Evolutionary conservation across 257 asterid genomes (phyloP).

Genomic region (Voacanga thouarsii): DNA sequence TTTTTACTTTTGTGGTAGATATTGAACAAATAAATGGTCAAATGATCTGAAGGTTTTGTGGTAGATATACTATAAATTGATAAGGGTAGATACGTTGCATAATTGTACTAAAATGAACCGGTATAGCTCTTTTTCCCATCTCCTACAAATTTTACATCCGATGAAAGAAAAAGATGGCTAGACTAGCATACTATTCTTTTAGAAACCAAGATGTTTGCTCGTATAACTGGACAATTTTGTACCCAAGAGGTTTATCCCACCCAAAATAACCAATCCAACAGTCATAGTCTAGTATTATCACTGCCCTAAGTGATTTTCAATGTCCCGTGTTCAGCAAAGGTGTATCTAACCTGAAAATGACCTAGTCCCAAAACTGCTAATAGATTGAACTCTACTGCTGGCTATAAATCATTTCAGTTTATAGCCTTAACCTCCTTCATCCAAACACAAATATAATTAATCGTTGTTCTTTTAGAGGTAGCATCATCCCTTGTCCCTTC

Average conservation of each 20-base stretch:
- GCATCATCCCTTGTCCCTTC: background rate
- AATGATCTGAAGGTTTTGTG: too few relatives aligned
- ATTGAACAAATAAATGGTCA: too few relatives aligned
- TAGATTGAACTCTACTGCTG: background rate
- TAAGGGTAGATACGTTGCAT: too few relatives aligned
- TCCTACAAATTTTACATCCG: background rate
- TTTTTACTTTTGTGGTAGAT: too few relatives aligned
- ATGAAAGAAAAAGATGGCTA: background rate
- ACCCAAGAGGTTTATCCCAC: background rate
- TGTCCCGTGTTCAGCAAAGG: background rate
- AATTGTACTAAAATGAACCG: too few relatives aligned
- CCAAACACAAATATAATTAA: background rate
- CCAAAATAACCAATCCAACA: background rate
- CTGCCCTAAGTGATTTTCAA: background rate
- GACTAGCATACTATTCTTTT: background rate
- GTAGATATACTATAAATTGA: too few relatives aligned
- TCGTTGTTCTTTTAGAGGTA: background rate
- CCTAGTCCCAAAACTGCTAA: background rate
- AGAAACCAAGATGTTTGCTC: background rate
- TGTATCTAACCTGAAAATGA: background rate
- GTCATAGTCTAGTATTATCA: background rate
- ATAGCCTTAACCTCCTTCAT: constrained; percentile 2
- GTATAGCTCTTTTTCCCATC: background rate
- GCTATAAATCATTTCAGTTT: background rate
- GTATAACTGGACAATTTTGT: background rate